Evolutionary conservation across 108 stramenopile genomes (phyloP).

Genomic region (Skeletonema tropicum): DNA sequence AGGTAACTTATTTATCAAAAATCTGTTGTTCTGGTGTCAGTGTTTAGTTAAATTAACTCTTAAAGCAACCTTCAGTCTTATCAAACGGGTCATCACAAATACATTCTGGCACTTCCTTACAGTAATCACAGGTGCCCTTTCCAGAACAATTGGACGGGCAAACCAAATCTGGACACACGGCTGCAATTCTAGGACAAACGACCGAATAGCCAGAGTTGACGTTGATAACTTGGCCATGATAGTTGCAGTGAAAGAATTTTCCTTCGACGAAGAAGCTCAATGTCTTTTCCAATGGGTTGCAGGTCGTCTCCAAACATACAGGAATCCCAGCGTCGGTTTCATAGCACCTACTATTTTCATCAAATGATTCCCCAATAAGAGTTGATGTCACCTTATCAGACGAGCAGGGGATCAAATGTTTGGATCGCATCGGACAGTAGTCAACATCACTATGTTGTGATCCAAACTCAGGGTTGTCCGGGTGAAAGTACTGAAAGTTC

Average conservation of each 20-base stretch:
- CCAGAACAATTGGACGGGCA: slow-evolving; percentile 51
- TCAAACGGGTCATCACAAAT: slow-evolving; percentile 46
- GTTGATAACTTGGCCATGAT: slow-evolving; percentile 45
- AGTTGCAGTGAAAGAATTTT: slow-evolving; percentile 43
- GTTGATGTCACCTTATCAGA: slow-evolving; percentile 27
- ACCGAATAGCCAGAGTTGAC: slow-evolving; percentile 24
- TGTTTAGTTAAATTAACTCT: background rate
- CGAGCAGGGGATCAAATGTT: slow-evolving; percentile 40
- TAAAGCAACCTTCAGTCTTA: slow-evolving; percentile 43
- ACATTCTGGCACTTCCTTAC: slow-evolving; percentile 32
- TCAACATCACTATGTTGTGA: slow-evolving; percentile 27
- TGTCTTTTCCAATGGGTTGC: slow-evolving; percentile 46
- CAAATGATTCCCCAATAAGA: slow-evolving; percentile 29
- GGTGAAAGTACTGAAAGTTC: slow-evolving; percentile 32
- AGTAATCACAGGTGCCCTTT: slow-evolving; percentile 51
- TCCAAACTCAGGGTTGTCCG: slow-evolving; percentile 35
- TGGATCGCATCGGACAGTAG: slow-evolving; percentile 44
- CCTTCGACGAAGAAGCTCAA: slow-evolving; percentile 42
- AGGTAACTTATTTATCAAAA: too few species aligned
- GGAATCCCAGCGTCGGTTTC: slow-evolving; percentile 32
- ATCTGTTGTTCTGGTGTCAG: too few species aligned
- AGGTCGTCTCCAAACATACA: slow-evolving; percentile 46
- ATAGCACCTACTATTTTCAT: slow-evolving; percentile 41
- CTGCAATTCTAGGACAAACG: slow-evolving; percentile 37
- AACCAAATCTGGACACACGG: slow-evolving; percentile 48